These are phyloP conservation scores for Vicia villosa DNA, from an alignment of 306 rosid genomes.

Conservation along the genomic window DNA sequence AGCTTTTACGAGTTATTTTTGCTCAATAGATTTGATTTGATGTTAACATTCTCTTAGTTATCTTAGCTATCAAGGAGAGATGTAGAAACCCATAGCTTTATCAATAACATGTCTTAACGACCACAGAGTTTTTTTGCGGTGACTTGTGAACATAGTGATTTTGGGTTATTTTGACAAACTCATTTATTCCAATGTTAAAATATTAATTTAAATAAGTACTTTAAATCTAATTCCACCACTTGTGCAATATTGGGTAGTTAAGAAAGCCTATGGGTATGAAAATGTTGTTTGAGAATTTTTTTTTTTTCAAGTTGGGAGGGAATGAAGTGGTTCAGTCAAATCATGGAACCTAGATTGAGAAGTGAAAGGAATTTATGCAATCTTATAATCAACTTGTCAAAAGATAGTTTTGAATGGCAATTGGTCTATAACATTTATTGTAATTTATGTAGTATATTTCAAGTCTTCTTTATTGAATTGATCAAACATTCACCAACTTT, in stretches of 20 bases:
- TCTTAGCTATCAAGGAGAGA: constrained; percentile 14
- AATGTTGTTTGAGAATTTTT: not conserved
- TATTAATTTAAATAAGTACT: no score
- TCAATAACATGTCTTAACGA: constrained; percentile 25
- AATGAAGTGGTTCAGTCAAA: constrained; percentile 38
- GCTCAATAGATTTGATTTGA: constrained; percentile 31
- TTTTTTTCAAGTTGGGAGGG: constrained; percentile 18
- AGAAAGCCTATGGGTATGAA: not conserved
- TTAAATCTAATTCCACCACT: not conserved
- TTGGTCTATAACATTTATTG: constrained; percentile 20
- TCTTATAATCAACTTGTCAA: constrained; percentile 28
- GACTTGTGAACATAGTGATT: constrained; percentile 14
- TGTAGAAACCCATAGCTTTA: constrained; percentile 40
- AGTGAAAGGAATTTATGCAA: constrained; percentile 16
- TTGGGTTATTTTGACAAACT: constrained; percentile 8
- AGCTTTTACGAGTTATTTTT: constrained; percentile 12
- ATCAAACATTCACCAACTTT: constrained; percentile 17
- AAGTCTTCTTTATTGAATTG: constrained; percentile 2
- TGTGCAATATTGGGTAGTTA: constrained; percentile 30
- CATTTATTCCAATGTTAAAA: constrained; percentile 23
- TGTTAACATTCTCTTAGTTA: constrained; percentile 23
- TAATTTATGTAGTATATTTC: constrained; percentile 7
- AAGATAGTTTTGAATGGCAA: constrained; percentile 23
- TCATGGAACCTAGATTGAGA: constrained; percentile 22
- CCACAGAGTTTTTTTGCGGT: constrained; percentile 30